These are phyloP conservation scores for Ceratocystiopsis brevicomis DNA, from an alignment of 2,329 filamentous ascomycete species.

Conservation along the genomic window DNA sequence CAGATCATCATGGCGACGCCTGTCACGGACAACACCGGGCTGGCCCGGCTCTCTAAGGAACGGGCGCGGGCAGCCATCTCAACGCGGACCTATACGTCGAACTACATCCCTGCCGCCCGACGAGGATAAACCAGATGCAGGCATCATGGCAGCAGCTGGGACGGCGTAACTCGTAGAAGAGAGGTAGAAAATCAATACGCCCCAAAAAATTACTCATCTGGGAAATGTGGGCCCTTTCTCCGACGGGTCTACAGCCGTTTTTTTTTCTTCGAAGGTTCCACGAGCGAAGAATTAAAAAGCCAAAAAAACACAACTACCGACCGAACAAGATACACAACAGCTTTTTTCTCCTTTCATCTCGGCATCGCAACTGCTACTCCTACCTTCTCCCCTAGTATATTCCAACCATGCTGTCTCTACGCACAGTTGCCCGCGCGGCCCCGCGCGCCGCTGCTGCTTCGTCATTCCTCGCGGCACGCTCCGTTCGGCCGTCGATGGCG, in stretches of 20 bases:
- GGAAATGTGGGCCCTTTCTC: no score
- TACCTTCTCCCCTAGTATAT: background rate
- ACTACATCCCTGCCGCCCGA: conserved; percentile 27
- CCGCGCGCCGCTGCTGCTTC: conserved; percentile 44
- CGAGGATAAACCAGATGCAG: conserved; percentile 18
- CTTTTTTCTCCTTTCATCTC: no score
- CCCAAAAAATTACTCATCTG: no score
- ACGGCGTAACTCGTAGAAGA: no score
- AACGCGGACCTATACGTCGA: conserved; percentile 32
- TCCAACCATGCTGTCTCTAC: conserved; percentile 45
- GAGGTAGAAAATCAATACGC: no score
- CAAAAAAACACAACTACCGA: no score
- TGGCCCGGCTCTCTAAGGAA: conserved; percentile 37
- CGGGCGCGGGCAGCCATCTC: conserved; percentile 27
- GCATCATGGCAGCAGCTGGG: no score
- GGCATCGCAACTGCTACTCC: no score
- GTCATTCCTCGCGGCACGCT: conserved; percentile 22
- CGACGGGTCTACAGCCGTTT: no score
- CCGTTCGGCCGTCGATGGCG: background rate
- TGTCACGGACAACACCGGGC: conserved; percentile 66
- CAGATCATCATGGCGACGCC: conserved; percentile 83
- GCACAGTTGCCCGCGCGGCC: conserved; percentile 44
- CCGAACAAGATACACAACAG: no score
- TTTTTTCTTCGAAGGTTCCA: no score
- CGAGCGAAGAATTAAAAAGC: no score